A percentile compares a stretch with the other conserved stretches of the same genome.
Conservation (phyloP, 176 grass and related monocot genomes). For the Phyllostachys edulis region DNA sequence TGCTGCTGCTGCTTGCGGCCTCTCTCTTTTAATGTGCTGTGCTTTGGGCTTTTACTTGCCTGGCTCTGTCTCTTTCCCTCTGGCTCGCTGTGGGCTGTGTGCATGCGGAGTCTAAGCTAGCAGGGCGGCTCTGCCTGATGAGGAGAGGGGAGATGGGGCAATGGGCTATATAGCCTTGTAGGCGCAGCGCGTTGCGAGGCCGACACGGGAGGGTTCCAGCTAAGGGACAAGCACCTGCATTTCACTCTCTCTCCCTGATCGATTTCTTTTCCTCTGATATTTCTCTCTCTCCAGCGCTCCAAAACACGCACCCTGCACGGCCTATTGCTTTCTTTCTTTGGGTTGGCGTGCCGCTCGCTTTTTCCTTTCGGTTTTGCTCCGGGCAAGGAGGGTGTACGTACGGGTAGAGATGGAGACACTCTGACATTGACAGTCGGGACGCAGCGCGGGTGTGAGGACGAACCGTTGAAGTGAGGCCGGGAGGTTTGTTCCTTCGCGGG, state of each 20-base stretch:
- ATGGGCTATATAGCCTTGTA: constrained; percentile 28
- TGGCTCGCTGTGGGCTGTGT: constrained; percentile 14
- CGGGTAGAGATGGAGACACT: background rate
- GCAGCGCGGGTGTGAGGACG: too few species aligned
- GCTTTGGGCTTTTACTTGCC: constrained; percentile 54
- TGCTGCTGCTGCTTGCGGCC: constrained; percentile 15
- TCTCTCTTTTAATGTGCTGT: constrained; percentile 55
- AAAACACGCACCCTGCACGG: background rate
- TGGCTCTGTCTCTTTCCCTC: constrained; percentile 35
- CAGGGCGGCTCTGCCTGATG: constrained; percentile 22
- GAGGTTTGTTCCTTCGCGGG: too few species aligned
- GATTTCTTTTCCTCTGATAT: background rate
- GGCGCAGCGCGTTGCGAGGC: constrained; percentile 19
- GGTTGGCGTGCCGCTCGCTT: background rate
- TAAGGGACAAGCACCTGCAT: constrained; percentile 34
- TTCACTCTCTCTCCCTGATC: background rate
- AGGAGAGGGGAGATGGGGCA: background rate
- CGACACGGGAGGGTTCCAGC: constrained; percentile 52
- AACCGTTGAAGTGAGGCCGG: too few species aligned
- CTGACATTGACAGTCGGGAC: too few species aligned
- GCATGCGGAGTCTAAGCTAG: background rate
- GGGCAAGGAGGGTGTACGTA: background rate
- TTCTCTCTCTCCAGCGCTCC: background rate
- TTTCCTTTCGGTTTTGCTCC: background rate
- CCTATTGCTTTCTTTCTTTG: background rate